phyloP scores from a whole-genome alignment of 768 basidiomycete genomes.

The Ephemerocybe angulata region DNA sequence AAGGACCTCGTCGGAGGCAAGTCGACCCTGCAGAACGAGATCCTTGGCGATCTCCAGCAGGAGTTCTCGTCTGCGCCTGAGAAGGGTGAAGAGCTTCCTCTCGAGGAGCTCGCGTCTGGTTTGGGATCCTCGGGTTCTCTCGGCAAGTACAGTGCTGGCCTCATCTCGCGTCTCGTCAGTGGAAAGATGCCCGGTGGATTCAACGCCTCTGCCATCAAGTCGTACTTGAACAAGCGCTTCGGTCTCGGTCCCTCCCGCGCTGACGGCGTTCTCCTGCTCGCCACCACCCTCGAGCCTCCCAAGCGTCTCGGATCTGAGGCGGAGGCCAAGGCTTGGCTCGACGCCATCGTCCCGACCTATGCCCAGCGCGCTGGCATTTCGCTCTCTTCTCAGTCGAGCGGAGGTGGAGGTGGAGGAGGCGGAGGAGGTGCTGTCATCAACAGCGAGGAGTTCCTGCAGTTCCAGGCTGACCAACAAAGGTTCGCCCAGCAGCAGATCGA shows the following conservation, averaged over 20 bases:
- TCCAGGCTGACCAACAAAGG: constrained; percentile 88
- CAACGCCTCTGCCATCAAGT: constrained; percentile 88
- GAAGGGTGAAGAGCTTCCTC: constrained; percentile 95
- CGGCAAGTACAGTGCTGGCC: constrained; percentile 89
- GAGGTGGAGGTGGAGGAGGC: constrained; percentile 56
- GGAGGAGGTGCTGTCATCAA: constrained; percentile 88
- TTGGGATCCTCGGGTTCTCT: constrained; percentile 80
- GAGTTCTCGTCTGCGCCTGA: constrained; percentile 95
- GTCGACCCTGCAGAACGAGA: constrained; percentile 98
- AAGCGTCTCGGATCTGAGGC: constrained; percentile 89
- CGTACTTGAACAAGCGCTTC: constrained; percentile 88
- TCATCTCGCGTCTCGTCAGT: constrained; percentile 88
- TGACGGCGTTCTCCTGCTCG: constrained; percentile 87
- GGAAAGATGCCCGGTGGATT: constrained; percentile 99
- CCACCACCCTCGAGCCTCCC: constrained; percentile 88
- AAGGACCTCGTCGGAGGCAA: constrained; percentile 99
- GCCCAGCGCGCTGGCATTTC: constrained; percentile 88
- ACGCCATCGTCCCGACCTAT: constrained; percentile 77
- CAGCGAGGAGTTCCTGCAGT: constrained; percentile 96
- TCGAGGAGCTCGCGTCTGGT: constrained; percentile 87
- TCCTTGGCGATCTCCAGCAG: constrained; percentile 92
- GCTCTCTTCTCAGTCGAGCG: constrained; percentile 64
- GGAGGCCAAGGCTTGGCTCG: constrained; percentile 94
- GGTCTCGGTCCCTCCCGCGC: constrained; percentile 89
- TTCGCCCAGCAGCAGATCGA: constrained; percentile 94